Percentiles rank a stretch among this genome's conserved stretches.
Conservation (phyloP, 2,329 filamentous ascomycete genomes). For the Ascochyta rabiei region DNA sequence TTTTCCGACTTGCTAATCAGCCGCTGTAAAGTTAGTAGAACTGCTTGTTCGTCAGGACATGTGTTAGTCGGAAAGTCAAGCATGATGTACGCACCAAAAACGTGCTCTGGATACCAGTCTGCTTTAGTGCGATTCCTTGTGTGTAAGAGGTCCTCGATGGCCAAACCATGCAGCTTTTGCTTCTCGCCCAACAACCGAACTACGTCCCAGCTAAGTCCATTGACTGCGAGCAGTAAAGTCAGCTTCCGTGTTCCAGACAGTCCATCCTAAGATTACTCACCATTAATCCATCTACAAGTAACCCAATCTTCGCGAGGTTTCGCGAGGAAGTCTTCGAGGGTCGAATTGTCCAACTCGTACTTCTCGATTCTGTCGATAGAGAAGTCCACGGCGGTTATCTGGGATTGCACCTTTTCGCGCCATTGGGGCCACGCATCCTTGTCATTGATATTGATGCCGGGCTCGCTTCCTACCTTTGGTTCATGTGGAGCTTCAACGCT, state of each 20-base stretch:
- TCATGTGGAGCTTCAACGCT: conserved; percentile 9
- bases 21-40: conserved; percentile 80
- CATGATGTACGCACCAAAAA: conserved; percentile 57
- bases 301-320: conserved; percentile 69
- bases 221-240: conserved; percentile 57
- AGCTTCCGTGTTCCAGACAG: background rate
- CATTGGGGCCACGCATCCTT: conserved; percentile 42
- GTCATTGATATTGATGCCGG: conserved; percentile 52
- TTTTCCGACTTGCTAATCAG: conserved; percentile 62
- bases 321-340: conserved; percentile 69
- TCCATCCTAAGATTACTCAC: conserved; percentile 60
- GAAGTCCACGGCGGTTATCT: conserved; percentile 87
- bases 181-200: conserved; percentile 78
- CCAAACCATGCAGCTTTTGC: conserved; percentile 79
- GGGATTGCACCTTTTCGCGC: conserved; percentile 63
- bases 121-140: conserved; percentile 85
- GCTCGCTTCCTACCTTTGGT: conserved; percentile 36
- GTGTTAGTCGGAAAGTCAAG: background rate
- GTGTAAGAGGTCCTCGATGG: conserved; percentile 87
- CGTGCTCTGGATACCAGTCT: conserved; percentile 78
- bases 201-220: conserved; percentile 91
- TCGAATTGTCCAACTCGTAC: conserved; percentile 71
- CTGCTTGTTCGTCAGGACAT: conserved; percentile 16
- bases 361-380: conserved; percentile 71
- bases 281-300: conserved; percentile 87